A percentile compares a stretch with the other conserved stretches of the same genome.
These are phyloP conservation scores for Ammopiptanthus mongolicus DNA, from an alignment of 306 rosid species.

Conservation along the genomic window DNA sequence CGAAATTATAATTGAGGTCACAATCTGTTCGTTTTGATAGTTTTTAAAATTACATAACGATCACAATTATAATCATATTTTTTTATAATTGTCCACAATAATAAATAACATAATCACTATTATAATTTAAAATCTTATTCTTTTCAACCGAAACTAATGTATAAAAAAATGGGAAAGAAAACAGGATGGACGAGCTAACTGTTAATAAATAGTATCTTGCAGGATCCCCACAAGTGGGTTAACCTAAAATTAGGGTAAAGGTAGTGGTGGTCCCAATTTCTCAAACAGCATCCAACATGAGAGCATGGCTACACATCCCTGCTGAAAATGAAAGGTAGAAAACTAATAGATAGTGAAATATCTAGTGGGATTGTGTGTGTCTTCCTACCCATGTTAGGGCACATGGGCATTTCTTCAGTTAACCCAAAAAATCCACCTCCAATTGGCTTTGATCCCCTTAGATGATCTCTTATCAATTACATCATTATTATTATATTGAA, in stretches of 20 bases:
- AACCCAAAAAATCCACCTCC: neutral
- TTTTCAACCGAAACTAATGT: no score
- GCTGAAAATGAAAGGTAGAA: neutral
- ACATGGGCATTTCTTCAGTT: neutral
- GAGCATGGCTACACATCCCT: slow-evolving; percentile 14
- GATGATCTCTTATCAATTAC: neutral
- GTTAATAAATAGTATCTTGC: no score
- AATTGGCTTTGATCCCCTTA: neutral
- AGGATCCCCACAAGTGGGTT: neutral
- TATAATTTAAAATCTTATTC: no score
- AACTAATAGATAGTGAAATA: neutral
- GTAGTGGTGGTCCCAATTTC: slow-evolving; percentile 3
- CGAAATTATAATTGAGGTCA: no score
- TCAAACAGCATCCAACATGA: slow-evolving; percentile 21
- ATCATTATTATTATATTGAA: neutral
- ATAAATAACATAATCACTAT: no score
- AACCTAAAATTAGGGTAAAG: slow-evolving; percentile 7
- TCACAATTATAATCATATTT: no score
- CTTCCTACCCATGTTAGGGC: slow-evolving; percentile 13
- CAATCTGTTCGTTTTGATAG: no score
- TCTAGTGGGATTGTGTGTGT: neutral
- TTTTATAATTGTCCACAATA: no score
- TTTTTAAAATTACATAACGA: no score
- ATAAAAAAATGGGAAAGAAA: no score
- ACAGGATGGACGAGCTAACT: no score